These are phyloP conservation scores for Geotrichum cucujoidarum DNA, from an alignment of 1,139 yeast species.

Conservation along the genomic window DNA sequence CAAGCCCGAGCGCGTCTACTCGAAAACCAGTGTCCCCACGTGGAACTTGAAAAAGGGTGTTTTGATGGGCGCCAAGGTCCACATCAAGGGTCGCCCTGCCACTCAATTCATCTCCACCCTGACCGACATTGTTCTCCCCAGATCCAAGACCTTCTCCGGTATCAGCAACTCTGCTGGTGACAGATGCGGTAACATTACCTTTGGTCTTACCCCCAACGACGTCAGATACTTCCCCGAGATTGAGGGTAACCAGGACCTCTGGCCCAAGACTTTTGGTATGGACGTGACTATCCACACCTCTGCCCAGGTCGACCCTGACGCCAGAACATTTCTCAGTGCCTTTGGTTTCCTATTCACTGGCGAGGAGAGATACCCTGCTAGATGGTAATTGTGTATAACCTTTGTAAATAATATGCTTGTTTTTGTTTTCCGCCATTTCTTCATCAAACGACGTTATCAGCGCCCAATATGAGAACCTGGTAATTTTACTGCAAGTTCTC, in stretches of 20 bases:
- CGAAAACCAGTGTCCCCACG: conserved; percentile 73
- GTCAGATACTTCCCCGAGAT: conserved; percentile 87
- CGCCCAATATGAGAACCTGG: no score
- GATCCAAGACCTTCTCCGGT: conserved; percentile 84
- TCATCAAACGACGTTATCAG: neutral
- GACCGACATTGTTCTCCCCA: conserved; percentile 87
- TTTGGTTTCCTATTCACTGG: conserved; percentile 76
- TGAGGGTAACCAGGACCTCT: conserved; percentile 82
- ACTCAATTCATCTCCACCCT: conserved; percentile 79
- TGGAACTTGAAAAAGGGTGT: conserved; percentile 88
- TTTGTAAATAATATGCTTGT: neutral
- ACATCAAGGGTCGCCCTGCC: conserved; percentile 75
- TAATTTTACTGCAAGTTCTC: no score
- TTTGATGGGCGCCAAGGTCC: conserved; percentile 87
- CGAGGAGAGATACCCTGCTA: conserved; percentile 40
- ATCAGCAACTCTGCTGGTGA: conserved; percentile 76
- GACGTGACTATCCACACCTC: conserved; percentile 80
- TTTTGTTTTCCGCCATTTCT: neutral
- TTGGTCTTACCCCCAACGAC: conserved; percentile 77
- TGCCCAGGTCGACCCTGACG: conserved; percentile 88
- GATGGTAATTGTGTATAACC: conserved; percentile 25
- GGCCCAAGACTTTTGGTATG: conserved; percentile 84
- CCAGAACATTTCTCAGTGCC: conserved; percentile 79
- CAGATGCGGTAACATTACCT: conserved; percentile 74
- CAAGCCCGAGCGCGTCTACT: conserved; percentile 68